Evolutionary conservation across 129 eudicot genomes (phyloP).

Genomic region (Dittrichia graveolens): DNA sequence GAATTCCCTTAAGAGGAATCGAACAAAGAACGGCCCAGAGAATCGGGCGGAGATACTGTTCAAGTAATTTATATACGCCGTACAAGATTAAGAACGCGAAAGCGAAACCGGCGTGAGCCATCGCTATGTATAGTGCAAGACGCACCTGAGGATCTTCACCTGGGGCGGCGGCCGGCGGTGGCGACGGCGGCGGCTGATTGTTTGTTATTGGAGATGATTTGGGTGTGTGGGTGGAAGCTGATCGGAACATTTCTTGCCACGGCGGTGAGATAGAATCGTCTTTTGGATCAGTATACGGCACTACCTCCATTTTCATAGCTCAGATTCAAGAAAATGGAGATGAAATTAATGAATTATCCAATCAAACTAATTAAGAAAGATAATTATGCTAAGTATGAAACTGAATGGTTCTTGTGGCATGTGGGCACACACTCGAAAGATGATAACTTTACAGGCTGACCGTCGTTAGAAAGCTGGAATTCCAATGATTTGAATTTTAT

Average conservation of each 20-base stretch:
- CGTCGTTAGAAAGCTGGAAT: constrained; percentile 19
- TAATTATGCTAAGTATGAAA: too few relatives aligned
- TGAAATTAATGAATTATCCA: not conserved
- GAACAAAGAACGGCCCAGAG: constrained; percentile 95
- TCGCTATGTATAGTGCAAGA: constrained; percentile 87
- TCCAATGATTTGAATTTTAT: constrained; percentile 10
- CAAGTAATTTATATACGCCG: constrained; percentile 68
- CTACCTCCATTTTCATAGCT: constrained; percentile 56
- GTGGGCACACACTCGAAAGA: constrained; percentile 6
- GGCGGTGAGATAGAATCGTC: constrained; percentile 45
- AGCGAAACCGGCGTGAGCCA: constrained; percentile 89
- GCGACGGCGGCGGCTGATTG: constrained; percentile 21
- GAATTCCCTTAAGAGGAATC: constrained; percentile 87
- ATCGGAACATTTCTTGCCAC: constrained; percentile 94
- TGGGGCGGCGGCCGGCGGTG: constrained; percentile 16
- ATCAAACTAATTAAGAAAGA: not conserved
- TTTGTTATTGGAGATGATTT: constrained; percentile 22
- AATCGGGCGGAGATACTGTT: constrained; percentile 81
- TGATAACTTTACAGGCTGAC: not conserved
- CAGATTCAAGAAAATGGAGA: not conserved
- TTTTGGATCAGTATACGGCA: constrained; percentile 64
- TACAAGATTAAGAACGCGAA: constrained; percentile 61
- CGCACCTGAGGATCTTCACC: constrained; percentile 61
- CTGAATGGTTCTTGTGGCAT: constrained; percentile 21
- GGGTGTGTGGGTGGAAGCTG: constrained; percentile 73